Evolutionary conservation across 257 asterid genomes (phyloP), one percentile per base, ranked within the genome.

Genomic region (Scutellaria barbata): DNA sequence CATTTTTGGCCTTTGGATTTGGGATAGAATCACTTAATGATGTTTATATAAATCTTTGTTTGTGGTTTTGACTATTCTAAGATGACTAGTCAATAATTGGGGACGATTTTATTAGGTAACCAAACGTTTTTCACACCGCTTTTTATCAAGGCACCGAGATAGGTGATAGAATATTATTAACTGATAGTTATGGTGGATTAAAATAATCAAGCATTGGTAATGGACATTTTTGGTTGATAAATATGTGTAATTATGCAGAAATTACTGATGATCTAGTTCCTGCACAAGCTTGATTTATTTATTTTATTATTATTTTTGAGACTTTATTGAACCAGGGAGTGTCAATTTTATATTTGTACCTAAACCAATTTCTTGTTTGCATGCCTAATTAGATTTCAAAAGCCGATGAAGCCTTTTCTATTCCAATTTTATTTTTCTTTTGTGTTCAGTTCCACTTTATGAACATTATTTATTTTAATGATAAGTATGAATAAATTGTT

Each of bases 81-180:
- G 11, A 5, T 37, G 47, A 53, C 11, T 45, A 65, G 78, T 74
- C 78, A 55, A 74, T 42, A 46, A 48, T 74, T 74, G 58, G 52
- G 68, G 73, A 48, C 51, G 62, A 56, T 55, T 66, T 67, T 39
- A 54, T 45, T 45, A 54, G 6, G 22, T 3, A n/a, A 5, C 10
- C 46, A 42, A 42, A 42, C 4, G 5, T 0, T 42, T 42, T 42
- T 42, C 47, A 42, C 35, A 30, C 35, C 35, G n/a, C n/a, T n/a
- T n/a, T n/a, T n/a, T n/a, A n/a, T n/a, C n/a, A n/a, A n/a, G n/a
- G n/a, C n/a, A n/a, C n/a, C n/a, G n/a, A n/a, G n/a, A n/a, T 22
- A 22, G 25, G 25, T 2, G 25, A 22, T 22, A 22, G 25, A 22
- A 22, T 22, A 22, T n/a, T n/a, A n/a, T n/a, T n/a, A n/a, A n/a